Base-by-base conservation (phyloP, 495 filamentous ascomycete genomes). In the Aspergillus conjunctus region DNA sequence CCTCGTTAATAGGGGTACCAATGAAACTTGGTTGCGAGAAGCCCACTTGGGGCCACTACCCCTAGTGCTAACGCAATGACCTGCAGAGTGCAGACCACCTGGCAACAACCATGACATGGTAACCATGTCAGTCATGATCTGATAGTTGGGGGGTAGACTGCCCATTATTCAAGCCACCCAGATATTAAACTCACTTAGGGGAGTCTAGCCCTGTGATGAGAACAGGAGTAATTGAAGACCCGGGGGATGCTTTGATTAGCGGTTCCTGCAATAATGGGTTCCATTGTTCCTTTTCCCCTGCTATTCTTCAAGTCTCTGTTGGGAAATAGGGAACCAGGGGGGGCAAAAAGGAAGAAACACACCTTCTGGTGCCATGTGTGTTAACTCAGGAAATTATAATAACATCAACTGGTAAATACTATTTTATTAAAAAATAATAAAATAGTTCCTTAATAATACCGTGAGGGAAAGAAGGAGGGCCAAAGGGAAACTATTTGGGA, bases 51-150 rank as follows among this genome's bases (percentile, higher is more conserved):
- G 26, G 21, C 45, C 52, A 54, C 37, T 60, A 51, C 33, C 43
- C 51, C 50, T 48, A 54, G 60, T 37, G 55, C 41, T 58, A 39
- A 54, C 51, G 43, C 43, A 37, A 63, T 55, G 56, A 55, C 61
- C 57, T 45, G 61, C 61, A 58, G 54, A 41, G 20, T 43, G 46
- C 59, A 58, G 56, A 44, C 51, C 59, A 51, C 44, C 54, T 49
- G 56, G 46, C 46, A 7, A 45, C 54, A 46, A 46, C 54, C n/a
- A n/a, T n/a, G n/a, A n/a, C n/a, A n/a, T n/a, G n/a, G n/a, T n/a
- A n/a, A n/a, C n/a, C 54, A 56, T 12, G 20, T 15, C 46, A 51
- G 48, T 51, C 30, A 51, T 51, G 49, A 32, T 51, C 30, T 32
- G 21, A 51, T 51, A 31, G 49, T 51, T 32, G 21, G 49, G 30